Evolutionary conservation across 805 yeast species (phyloP), one percentile per base, ranked within the genome.

Genomic region (Komagataella ulmi): DNA sequence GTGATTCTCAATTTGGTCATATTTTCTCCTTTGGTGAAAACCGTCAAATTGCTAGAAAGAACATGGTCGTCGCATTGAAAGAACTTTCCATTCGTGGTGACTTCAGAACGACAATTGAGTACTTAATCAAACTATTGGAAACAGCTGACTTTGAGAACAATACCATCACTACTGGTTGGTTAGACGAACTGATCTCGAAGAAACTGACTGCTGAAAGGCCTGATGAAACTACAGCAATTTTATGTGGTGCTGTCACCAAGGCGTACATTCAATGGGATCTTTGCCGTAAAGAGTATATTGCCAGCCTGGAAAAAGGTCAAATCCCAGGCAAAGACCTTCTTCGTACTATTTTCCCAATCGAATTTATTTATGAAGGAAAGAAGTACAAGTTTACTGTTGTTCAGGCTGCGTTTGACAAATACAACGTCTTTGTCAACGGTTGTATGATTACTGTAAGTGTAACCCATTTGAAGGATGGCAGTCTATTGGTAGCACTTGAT

Each of bases 1-100:
- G 96, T 30, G 99, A 93, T 69, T 91, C 99, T 52, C 99, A 93
- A 71, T 93, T 93, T 63, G 99, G 99, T 67, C 99, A 93, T 69
- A 93, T 93, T 56, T 93, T 93, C 68, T 97, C 99, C 40, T 95
- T 91, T 70, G 99, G 99, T 67, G 99, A 93, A 73, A 91, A 90
- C 65, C 85, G 99, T 73, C 95, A 88, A 68, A 96, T 96, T 44
- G 88, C 97, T 40, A 86, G 99, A 73, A 90, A 93, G 68, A 97
- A 95, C 64, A 93, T 93, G 99, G 97, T 93, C 56, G 98, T 93
- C 52, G 99, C 99, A 0, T 76, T 93, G 67, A 93, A 91, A 67
- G 99, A 93, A 69, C 79, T 93, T 59, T 85, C 95, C 52, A 93
- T 93, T 61, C 83, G 99, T 69, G 99, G 99, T 78, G 99, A 93